A percentile compares a stretch with the other conserved stretches of the same genome.
Evolutionary conservation across 495 filamentous ascomycete species (phyloP).

Genomic region (Talaromyces trachyspermus): DNA sequence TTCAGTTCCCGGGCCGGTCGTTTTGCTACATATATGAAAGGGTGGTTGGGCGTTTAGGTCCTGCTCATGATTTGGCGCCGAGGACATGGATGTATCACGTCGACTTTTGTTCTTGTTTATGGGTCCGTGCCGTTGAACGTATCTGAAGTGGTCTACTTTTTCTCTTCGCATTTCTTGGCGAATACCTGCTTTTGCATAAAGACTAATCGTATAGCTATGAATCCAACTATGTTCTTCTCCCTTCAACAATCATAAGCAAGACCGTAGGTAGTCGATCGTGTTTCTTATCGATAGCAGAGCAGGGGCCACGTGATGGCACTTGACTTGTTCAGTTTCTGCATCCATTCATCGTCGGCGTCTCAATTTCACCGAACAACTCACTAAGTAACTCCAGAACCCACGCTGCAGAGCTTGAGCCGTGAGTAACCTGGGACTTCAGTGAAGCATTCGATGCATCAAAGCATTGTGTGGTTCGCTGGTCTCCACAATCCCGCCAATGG

Average conservation of each 20-base stretch:
- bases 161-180: not conserved
- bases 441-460: not conserved
- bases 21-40: not conserved
- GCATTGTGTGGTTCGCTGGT: not conserved
- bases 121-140: slow-evolving; percentile 1
- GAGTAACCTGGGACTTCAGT: not conserved
- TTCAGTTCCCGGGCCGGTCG: too few species aligned
- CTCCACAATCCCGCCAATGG: slow-evolving; percentile 4
- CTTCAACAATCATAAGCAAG: too few species aligned
- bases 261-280: too few species aligned
- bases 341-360: not conserved
- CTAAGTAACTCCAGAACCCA: not conserved
- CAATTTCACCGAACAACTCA: not conserved
- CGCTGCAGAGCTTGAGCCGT: not conserved
- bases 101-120: not conserved
- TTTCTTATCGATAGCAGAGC: slow-evolving; percentile 1
- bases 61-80: not conserved
- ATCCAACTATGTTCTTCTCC: too few species aligned
- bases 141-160: not conserved
- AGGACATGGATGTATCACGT: not conserved
- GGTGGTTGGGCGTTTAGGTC: not conserved
- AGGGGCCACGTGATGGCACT: not conserved
- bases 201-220: too few species aligned
- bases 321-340: not conserved
- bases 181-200: slow-evolving; percentile 2